Percentiles rank a stretch among this genome's conserved stretches.
Evolutionary conservation across 75 land plant genomes (phyloP).

Genomic region (Pinus albicaulis): DNA sequence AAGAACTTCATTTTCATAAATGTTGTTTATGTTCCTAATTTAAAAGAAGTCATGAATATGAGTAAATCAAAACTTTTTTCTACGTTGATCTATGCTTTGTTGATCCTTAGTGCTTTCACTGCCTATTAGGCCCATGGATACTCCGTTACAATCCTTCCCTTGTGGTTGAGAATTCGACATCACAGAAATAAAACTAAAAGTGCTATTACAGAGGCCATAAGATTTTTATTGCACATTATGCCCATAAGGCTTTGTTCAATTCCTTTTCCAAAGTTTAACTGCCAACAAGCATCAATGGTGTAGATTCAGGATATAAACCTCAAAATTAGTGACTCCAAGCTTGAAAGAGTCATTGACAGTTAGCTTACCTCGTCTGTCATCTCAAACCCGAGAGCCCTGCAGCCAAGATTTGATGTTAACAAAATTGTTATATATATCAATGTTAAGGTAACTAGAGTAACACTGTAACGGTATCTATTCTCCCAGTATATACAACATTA

Average conservation of each 20-base stretch:
- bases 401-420: slow-evolving; percentile 4
- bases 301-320: background rate
- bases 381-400: slow-evolving; percentile 98
- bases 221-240: background rate
- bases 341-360: background rate
- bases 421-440: background rate
- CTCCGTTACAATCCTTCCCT: background rate
- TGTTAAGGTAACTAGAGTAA: background rate
- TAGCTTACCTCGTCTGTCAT: slow-evolving; percentile 84
- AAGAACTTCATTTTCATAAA: too few relatives aligned
- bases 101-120: background rate
- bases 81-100: background rate
- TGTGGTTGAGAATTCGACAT: background rate
- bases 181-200: background rate
- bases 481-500: background rate
- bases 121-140: background rate
- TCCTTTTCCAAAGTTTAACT: background rate
- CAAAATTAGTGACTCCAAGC: background rate
- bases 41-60: background rate
- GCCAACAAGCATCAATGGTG: background rate
- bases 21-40: too few relatives aligned
- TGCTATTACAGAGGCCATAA: background rate
- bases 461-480: background rate
- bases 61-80: background rate
- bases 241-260: background rate